phyloP scores from a whole-genome alignment of 805 yeast genomes.

The Priceomyces melissophilus region DNA sequence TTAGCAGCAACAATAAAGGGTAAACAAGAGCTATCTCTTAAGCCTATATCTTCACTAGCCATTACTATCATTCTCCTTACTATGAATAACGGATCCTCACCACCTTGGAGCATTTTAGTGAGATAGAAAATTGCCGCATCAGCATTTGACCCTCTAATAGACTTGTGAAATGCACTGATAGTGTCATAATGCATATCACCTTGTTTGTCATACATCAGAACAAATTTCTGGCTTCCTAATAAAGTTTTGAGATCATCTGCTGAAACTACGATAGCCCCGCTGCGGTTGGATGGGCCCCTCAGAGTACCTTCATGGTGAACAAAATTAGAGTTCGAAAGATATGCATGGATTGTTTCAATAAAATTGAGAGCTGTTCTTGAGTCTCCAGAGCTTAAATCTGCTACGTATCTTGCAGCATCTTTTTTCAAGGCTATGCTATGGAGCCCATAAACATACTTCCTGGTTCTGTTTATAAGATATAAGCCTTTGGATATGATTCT shows the following conservation, averaged over 20 bases:
- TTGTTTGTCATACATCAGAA: slow-evolving; percentile 69
- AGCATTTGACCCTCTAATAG: slow-evolving; percentile 83
- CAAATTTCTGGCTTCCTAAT: slow-evolving; percentile 41
- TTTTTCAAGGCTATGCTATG: slow-evolving; percentile 51
- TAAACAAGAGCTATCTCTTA: slow-evolving; percentile 74
- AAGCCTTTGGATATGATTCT: slow-evolving; percentile 35
- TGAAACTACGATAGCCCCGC: slow-evolving; percentile 39
- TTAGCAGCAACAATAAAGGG: slow-evolving; percentile 86
- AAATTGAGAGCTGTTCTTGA: slow-evolving; percentile 80
- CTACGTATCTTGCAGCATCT: slow-evolving; percentile 63
- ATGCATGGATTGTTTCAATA: slow-evolving; percentile 68
- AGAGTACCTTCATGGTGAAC: slow-evolving; percentile 14
- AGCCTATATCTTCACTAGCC: slow-evolving; percentile 93
- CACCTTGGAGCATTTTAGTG: slow-evolving; percentile 85
- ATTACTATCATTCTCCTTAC: slow-evolving; percentile 90
- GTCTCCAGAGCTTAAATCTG: slow-evolving; percentile 81
- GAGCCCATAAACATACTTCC: slow-evolving; percentile 50
- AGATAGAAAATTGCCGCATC: slow-evolving; percentile 88
- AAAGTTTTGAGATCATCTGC: slow-evolving; percentile 39
- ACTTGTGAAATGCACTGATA: slow-evolving; percentile 92
- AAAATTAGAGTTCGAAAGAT: slow-evolving; percentile 35
- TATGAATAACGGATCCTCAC: slow-evolving; percentile 89
- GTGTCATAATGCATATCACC: slow-evolving; percentile 96
- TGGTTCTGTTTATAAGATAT: slow-evolving; percentile 50
- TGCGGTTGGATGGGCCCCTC: slow-evolving; percentile 11